Base-by-base conservation (phyloP, 2,329 filamentous ascomycete species). In the Calonectria pteridis region DNA sequence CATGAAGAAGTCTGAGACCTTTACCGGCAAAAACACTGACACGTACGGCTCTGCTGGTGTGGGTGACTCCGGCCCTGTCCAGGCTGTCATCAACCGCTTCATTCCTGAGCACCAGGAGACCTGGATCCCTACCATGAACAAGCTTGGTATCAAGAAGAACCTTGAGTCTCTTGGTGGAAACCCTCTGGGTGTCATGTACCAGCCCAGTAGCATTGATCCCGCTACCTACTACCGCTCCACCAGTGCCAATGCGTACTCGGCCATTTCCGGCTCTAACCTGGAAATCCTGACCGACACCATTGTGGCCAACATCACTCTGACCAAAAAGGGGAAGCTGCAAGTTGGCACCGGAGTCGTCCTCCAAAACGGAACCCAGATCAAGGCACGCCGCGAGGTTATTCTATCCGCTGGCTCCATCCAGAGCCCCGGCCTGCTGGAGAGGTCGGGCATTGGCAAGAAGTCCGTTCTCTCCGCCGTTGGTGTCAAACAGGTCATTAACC, bases 211-310 rank as follows among this genome's bases (percentile, higher is more conserved):
- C 77, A 84, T 90, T 59, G 82, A 86, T 51, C 81, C 83, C 5
- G 79, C 80, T 2, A 83, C 85, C 59, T 89, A 87, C 75, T 87
- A 83, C 50, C 83, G 88, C 37, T 88, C 87, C 4, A 89, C 89
- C 79, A 86, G 85, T 55, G 82, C 85, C 66, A 86, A 85, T 53
- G 84, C 84, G 16, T 90, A 89, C 72, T 80, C 87, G 0, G 81
- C 84, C 5, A 77, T 85, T n/a, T 83, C 84, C 0, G 82, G 83
- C 0, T 29, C 81, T 1, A 89, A 88, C 63, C 81, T 89, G 1
- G 67, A 77, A 50, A 73, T 81, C 26, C 51, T 77, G 6, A 59
- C 78, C 0, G 71, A 81, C 26, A 76, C 78, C 1, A 73, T 59
- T 3, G 77, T 82, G n/a, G 67, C 69, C 18, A 81, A 4, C 72